Conservation (phyloP, 441 rosid species). For the Oxalis stricta region DNA sequence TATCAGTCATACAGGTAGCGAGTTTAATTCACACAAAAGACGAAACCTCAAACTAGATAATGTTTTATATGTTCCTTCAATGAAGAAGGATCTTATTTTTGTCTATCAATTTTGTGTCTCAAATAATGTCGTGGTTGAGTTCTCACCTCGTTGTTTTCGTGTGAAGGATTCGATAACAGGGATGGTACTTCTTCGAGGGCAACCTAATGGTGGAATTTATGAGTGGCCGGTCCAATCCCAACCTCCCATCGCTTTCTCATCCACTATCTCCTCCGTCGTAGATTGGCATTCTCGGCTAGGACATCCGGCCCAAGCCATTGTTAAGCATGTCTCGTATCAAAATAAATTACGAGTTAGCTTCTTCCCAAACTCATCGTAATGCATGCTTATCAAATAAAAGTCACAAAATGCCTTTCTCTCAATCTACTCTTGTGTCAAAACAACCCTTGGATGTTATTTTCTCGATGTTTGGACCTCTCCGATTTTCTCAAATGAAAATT, state of each 20-base stretch:
- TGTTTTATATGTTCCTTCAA: background rate
- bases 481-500: background rate
- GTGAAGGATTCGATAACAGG: background rate
- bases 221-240: background rate
- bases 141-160: background rate
- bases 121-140: background rate
- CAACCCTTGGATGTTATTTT: background rate
- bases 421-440: too few relatives aligned
- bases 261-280: background rate
- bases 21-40: too few relatives aligned
- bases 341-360: too few relatives aligned
- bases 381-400: too few relatives aligned
- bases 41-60: too few relatives aligned
- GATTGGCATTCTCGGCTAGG: background rate
- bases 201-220: background rate
- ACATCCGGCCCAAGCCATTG: background rate
- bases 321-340: background rate
- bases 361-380: too few relatives aligned
- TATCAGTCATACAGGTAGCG: too few relatives aligned
- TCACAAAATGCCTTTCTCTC: too few relatives aligned
- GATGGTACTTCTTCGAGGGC: background rate
- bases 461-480: background rate
- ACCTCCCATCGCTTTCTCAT: background rate
- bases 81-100: background rate
- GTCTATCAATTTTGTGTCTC: background rate